Base-by-base conservation (phyloP, 345 rosid genomes). In the Erodium maritimum region DNA sequence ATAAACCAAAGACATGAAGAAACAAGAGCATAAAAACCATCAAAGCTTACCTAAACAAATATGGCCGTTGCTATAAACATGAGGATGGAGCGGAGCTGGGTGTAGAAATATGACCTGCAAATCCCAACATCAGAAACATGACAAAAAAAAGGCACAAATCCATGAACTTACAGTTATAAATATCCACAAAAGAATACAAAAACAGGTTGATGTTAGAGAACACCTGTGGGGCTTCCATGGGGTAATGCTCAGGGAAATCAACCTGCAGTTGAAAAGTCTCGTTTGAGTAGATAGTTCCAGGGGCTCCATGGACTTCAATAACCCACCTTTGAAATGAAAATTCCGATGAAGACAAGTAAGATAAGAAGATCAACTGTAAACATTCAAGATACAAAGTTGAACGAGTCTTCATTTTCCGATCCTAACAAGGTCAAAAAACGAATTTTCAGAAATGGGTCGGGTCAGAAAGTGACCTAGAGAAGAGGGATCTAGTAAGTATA, bases 211-310 rank as follows among this genome's bases (percentile, higher is more conserved):
- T 5, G 22, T 20, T 12, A 2, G 5, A n/a, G 10, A 42, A 89
- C 59, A 89, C 97, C 90, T 93, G 99, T 1, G 97, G 99, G 0
- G 99, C 91, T 75, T 94, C 99, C 97, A 90, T 94, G 12, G 99
- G 99, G 67, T 94, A 94, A 69, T 85, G 91, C 67, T 87, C 99
- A 8, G 99, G 96, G 56, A 94, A 94, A 76, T 94, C 99, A 64
- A 87, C 99, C 77, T 94, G 99, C 71, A 94, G 95, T 71, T 90
- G 96, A 72, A 82, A 94, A 2, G 82, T 85, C 55, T 94, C 99
- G 50, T 82, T 83, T 1, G 88, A 77, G 45, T 94, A 94, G 1
- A 94, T 76, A 58, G 99, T 87, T 37, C 88, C 97, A 1, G 90
- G 79, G 56, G 90, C 97, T 75, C 97, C 99, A 60, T 69, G 79